phyloP scores from a whole-genome alignment of 2,329 filamentous ascomycete species.

The Hirsutella rhossiliensis region DNA sequence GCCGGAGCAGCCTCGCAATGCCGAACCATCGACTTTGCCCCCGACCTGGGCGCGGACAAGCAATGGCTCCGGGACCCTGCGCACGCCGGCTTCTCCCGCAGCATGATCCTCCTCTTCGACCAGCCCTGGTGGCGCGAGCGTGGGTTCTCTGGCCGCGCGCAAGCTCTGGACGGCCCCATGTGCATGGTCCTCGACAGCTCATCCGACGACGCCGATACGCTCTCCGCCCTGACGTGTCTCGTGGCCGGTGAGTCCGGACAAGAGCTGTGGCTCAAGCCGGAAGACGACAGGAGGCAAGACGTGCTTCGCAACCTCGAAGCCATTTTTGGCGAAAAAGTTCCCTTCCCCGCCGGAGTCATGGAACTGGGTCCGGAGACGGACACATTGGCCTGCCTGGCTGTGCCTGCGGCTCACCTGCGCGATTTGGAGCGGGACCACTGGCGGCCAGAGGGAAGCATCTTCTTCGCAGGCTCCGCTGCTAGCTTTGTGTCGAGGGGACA shows the following conservation, averaged over 20 bases:
- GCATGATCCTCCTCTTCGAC: background rate
- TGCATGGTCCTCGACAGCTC: background rate
- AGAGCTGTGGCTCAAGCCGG: background rate
- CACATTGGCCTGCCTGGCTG: constrained; percentile 4
- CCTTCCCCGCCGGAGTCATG: constrained; percentile 4
- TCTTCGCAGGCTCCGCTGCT: constrained; percentile 10
- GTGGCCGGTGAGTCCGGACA: background rate
- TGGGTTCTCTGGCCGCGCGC: background rate
- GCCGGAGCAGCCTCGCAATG: constrained; percentile 6
- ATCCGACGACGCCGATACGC: background rate
- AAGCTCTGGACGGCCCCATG: background rate
- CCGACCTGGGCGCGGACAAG: constrained; percentile 8
- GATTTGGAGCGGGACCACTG: constrained; percentile 8
- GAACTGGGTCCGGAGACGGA: constrained; percentile 2
- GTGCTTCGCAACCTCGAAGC: background rate
- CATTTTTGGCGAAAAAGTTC: constrained; percentile 4
- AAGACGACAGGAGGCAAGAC: background rate
- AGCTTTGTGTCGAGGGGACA: constrained; percentile 11
- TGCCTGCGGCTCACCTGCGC: constrained; percentile 4
- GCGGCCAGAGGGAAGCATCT: constrained; percentile 8
- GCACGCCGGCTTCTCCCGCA: background rate
- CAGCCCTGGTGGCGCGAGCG: background rate
- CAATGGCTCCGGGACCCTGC: constrained; percentile 5
- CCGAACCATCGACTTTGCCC: constrained; percentile 5
- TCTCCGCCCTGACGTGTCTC: background rate